A percentile compares a stretch with the other conserved stretches of the same genome.
Evolutionary conservation across 2,329 filamentous ascomycete species (phyloP).

Genomic region (Nannizzia gypsea): DNA sequence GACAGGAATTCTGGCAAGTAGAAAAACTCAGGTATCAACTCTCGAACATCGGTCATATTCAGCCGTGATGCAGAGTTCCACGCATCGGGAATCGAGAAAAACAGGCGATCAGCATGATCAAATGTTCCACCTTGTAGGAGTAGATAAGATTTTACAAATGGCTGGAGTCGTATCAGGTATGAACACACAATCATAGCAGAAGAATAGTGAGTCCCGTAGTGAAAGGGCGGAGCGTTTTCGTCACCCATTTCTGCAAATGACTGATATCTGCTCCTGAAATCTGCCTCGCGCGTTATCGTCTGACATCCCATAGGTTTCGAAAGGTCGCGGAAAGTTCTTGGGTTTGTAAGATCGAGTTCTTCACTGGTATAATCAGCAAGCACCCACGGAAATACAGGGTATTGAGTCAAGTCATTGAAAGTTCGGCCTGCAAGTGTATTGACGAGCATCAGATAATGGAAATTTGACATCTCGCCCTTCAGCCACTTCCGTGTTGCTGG

Average conservation of each 20-base stretch:
- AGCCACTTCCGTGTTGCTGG: conserved; percentile 84
- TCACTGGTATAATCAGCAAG: conserved; percentile 91
- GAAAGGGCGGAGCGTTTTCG: conserved; percentile 62
- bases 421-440: conserved; percentile 95
- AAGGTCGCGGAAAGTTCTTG: conserved; percentile 75
- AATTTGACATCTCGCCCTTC: conserved; percentile 91
- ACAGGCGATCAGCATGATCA: conserved; percentile 88
- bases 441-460: conserved; percentile 96
- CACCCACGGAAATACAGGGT: conserved; percentile 96
- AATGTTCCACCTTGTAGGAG: conserved; percentile 91
- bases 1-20: conserved; percentile 87
- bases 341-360: conserved; percentile 75
- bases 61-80: conserved; percentile 83
- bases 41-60: conserved; percentile 88
- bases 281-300: conserved; percentile 58
- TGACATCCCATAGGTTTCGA: conserved; percentile 96
- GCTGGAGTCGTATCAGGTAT: conserved; percentile 86
- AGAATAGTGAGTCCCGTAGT: conserved; percentile 97
- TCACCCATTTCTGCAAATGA: conserved; percentile 87
- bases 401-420: conserved; percentile 96
- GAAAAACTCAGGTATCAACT: conserved; percentile 94
- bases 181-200: conserved; percentile 98
- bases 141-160: conserved; percentile 91
- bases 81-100: conserved; percentile 81
- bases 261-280: conserved; percentile 73